Conservation (phyloP, 768 basidiomycete genomes). For the Nevesoporus exiguus region DNA sequence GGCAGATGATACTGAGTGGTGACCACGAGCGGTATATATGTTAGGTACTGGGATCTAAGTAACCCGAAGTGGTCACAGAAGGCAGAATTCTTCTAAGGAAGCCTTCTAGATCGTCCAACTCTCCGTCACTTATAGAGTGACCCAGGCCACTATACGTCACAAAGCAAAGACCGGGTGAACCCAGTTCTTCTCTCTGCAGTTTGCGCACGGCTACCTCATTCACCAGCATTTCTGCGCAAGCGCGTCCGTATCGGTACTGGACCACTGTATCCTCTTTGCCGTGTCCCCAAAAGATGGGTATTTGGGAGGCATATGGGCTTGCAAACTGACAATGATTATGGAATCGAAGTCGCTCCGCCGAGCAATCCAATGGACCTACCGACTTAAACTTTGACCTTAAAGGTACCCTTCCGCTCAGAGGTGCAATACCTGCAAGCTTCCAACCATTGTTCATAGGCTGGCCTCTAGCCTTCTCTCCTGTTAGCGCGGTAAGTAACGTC, state of each 20-base stretch:
- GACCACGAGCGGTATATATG: too few relatives aligned
- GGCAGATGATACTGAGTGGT: too few relatives aligned
- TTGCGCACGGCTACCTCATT: not conserved
- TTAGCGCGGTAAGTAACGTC: constrained; percentile 3
- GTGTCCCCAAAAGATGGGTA: not conserved
- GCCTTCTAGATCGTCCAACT: not conserved
- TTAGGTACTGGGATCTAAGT: too few relatives aligned
- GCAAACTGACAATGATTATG: not conserved
- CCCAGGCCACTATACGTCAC: not conserved
- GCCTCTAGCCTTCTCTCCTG: not conserved
- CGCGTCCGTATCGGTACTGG: not conserved
- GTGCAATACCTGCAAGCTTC: constrained; percentile 2
- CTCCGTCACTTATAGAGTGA: not conserved
- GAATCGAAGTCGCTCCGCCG: not conserved
- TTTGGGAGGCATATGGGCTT: not conserved
- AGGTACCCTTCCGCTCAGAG: constrained; percentile 1
- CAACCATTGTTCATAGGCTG: not conserved
- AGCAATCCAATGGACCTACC: not conserved
- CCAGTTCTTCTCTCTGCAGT: not conserved
- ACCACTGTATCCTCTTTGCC: constrained; percentile 1
- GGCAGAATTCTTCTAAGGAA: not conserved
- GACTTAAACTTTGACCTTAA: not conserved
- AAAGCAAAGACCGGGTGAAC: constrained; percentile 6
- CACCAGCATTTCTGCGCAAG: not conserved
- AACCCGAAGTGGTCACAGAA: too few relatives aligned